Evolutionary conservation across 2,329 filamentous ascomycete species (phyloP).

Genomic region (Trichoderma citrinoviride): DNA sequence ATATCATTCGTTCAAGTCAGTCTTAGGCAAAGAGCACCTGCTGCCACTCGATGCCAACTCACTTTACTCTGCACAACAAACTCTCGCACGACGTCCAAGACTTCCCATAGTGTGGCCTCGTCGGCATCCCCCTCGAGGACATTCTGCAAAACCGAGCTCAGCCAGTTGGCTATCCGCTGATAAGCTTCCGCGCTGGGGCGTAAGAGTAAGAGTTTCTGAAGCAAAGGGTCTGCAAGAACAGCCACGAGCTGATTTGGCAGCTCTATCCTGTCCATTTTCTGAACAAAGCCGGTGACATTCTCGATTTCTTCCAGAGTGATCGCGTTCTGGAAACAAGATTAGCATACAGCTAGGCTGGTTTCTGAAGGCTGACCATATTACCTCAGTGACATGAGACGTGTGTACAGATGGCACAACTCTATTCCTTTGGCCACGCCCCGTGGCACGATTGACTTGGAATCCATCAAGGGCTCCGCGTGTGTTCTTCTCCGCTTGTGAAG

Average conservation of each 20-base stretch:
- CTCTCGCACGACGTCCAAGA: slow-evolving; percentile 54
- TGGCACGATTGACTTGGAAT: slow-evolving; percentile 61
- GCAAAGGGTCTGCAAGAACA: slow-evolving; percentile 69
- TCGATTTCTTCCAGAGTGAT: slow-evolving; percentile 76
- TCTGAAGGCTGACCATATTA: slow-evolving; percentile 29
- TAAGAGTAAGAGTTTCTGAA: slow-evolving; percentile 74
- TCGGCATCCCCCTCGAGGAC: slow-evolving; percentile 52
- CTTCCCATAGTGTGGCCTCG: slow-evolving; percentile 49
- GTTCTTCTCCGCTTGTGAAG: slow-evolving; percentile 45
- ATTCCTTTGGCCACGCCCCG: slow-evolving; percentile 30
- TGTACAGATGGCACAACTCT: slow-evolving; percentile 65
- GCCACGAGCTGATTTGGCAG: slow-evolving; percentile 79
- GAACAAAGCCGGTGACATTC: slow-evolving; percentile 65
- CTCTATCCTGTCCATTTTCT: slow-evolving; percentile 73
- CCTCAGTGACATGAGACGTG: slow-evolving; percentile 70
- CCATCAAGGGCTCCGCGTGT: slow-evolving; percentile 40
- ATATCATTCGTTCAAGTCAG: not conserved
- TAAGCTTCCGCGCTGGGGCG: slow-evolving; percentile 53
- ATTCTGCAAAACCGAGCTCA: slow-evolving; percentile 55
- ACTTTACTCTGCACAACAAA: slow-evolving; percentile 59
- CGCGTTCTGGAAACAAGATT: slow-evolving; percentile 47
- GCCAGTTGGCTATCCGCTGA: slow-evolving; percentile 58
- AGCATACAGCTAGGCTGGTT: not conserved
- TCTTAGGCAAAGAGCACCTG: not conserved
- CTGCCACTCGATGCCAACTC: slow-evolving; percentile 21